phyloP scores from a whole-genome alignment of 2,329 filamentous ascomycete genomes.

The Apiospora aurea region DNA sequence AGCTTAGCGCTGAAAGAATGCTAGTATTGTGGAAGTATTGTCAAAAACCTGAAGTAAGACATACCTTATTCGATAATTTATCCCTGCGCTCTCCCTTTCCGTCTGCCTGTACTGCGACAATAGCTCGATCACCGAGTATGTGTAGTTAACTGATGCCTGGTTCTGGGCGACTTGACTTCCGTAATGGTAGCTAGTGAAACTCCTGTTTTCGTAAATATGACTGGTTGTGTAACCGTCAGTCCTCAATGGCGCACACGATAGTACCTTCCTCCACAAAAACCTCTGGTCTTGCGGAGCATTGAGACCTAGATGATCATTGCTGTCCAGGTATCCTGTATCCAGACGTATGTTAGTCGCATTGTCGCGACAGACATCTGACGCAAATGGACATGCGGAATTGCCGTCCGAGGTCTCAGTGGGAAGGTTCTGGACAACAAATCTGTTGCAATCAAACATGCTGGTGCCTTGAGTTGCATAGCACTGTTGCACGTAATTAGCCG shows the following conservation, averaged over 20 bases:
- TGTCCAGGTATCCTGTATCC: slow-evolving; percentile 22
- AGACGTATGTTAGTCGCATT: slow-evolving; percentile 13
- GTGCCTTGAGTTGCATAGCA: not conserved
- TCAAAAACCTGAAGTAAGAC: too few relatives aligned
- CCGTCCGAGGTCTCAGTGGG: not conserved
- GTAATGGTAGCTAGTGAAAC: slow-evolving; percentile 20
- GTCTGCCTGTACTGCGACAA: not conserved
- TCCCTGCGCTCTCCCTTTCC: not conserved
- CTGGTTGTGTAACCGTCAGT: slow-evolving; percentile 18
- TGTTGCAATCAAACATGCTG: not conserved
- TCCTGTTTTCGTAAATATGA: not conserved
- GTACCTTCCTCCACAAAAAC: slow-evolving; percentile 4
- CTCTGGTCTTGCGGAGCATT: slow-evolving; percentile 21
- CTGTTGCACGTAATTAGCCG: slow-evolving; percentile 1
- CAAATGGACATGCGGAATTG: not conserved
- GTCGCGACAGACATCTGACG: not conserved
- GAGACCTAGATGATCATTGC: slow-evolving; percentile 23
- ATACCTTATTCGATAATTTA: not conserved
- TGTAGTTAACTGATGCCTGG: not conserved
- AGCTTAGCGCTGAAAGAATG: too few relatives aligned
- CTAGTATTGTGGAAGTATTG: too few relatives aligned
- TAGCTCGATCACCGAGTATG: not conserved
- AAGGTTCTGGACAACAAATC: not conserved
- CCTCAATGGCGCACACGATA: slow-evolving; percentile 21
- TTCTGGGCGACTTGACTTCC: not conserved